Evolutionary conservation across 805 yeast species (phyloP).

Genomic region (Pichia ethanolica): DNA sequence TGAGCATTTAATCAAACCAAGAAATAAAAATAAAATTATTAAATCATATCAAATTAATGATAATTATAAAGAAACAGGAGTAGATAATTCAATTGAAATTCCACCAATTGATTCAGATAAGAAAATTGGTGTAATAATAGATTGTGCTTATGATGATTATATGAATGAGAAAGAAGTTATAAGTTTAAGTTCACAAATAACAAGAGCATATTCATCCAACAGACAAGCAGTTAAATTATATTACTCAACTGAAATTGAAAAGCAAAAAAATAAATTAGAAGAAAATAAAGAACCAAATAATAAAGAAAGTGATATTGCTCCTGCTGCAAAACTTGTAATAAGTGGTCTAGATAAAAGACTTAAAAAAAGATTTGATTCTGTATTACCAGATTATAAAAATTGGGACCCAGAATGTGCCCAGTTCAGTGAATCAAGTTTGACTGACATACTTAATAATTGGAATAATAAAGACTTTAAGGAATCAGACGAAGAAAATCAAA

Average conservation of each 20-base stretch:
- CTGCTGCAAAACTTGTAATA: conserved; percentile 49
- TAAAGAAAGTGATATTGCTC: conserved; percentile 3
- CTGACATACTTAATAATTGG: conserved; percentile 11
- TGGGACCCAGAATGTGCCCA: conserved; percentile 57
- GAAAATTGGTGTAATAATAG: conserved; percentile 50
- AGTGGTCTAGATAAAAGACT: conserved; percentile 62
- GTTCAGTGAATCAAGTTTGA: conserved; percentile 37
- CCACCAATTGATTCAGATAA: conserved; percentile 4
- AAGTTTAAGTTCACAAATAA: conserved; percentile 72
- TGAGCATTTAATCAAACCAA: conserved; percentile 27
- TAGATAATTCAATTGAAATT: conserved; percentile 38
- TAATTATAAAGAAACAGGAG: conserved; percentile 33
- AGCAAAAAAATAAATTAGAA: background rate
- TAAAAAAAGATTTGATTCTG: conserved; percentile 58
- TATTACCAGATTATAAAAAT: conserved; percentile 47
- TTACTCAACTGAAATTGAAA: conserved; percentile 3
- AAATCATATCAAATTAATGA: conserved; percentile 3
- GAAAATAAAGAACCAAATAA: background rate
- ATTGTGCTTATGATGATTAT: conserved; percentile 84
- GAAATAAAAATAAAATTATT: conserved; percentile 23
- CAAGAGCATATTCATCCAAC: conserved; percentile 75
- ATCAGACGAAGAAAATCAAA: conserved; percentile 2
- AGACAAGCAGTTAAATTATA: conserved; percentile 41
- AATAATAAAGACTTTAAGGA: conserved; percentile 45
- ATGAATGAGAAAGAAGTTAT: conserved; percentile 70